Evolutionary conservation across 305 asterid genomes (phyloP).

Genomic region (Solanum hybrid): DNA sequence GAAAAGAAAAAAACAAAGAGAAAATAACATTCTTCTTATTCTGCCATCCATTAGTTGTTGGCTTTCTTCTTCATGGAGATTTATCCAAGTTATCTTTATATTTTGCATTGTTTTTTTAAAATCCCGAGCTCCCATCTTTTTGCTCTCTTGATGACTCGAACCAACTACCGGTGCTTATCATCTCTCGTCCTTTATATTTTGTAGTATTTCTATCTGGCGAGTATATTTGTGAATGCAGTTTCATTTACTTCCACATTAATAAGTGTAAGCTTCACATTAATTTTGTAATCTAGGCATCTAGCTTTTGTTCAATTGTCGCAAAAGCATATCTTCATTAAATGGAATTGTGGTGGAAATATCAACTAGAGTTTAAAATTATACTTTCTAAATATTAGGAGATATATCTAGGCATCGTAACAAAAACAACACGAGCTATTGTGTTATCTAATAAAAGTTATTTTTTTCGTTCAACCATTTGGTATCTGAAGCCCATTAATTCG

Average conservation of each 20-base stretch:
- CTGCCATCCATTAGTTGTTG: background rate
- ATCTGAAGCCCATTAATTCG: accelerated
- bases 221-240: background rate
- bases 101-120: background rate
- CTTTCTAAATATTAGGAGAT: background rate
- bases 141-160: background rate
- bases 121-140: background rate
- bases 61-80: background rate
- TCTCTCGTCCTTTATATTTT: background rate
- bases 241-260: background rate
- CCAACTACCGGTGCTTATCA: background rate
- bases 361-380: background rate
- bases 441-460: background rate
- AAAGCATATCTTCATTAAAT: background rate
- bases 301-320: background rate
- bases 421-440: background rate
- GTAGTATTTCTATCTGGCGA: background rate
- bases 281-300: background rate
- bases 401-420: background rate
- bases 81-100: background rate
- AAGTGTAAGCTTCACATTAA: background rate
- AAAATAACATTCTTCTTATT: background rate
- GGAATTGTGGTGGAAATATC: background rate
- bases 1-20: background rate
- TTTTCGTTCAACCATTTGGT: background rate